Conservation (phyloP, 2,329 filamentous ascomycete genomes). For the Didymellaceae sp. region DNA sequence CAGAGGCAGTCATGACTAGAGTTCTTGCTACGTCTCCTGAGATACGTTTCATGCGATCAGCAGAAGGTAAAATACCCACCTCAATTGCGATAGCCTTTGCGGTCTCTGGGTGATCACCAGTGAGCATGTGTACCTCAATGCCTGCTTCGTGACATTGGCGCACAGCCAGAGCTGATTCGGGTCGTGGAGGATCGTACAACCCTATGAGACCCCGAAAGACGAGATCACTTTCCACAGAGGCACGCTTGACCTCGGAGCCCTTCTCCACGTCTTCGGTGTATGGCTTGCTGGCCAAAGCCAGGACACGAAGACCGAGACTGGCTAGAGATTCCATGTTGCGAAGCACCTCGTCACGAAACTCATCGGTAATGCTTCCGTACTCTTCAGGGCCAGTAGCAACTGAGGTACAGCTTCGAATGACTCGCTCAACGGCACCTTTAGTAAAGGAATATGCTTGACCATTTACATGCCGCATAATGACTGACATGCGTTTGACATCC, state of each 20-base stretch:
- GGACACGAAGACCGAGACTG: conserved; percentile 70
- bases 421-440: conserved; percentile 73
- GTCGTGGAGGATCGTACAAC: conserved; percentile 84
- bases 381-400: conserved; percentile 55
- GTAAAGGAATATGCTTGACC: conserved; percentile 58
- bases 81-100: conserved; percentile 56
- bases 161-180: conserved; percentile 70
- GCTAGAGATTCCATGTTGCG: conserved; percentile 73
- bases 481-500: conserved; percentile 77
- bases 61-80: conserved; percentile 54
- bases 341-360: conserved; percentile 63
- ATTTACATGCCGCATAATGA: conserved; percentile 62
- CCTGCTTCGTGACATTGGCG: conserved; percentile 53
- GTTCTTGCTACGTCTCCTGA: conserved; percentile 38
- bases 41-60: conserved; percentile 24
- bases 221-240: conserved; percentile 70
- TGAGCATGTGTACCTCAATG: conserved; percentile 58
- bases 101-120: conserved; percentile 55
- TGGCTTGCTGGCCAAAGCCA: conserved; percentile 66
- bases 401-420: conserved; percentile 67
- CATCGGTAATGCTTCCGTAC: conserved; percentile 56
- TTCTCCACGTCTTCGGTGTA: conserved; percentile 53
- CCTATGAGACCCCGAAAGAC: conserved; percentile 80
- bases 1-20: conserved; percentile 53
- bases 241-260: conserved; percentile 59